These are phyloP conservation scores for Sugiyamaella neomexicana DNA, from an alignment of 1,139 yeast genomes.

Conservation along the genomic window DNA sequence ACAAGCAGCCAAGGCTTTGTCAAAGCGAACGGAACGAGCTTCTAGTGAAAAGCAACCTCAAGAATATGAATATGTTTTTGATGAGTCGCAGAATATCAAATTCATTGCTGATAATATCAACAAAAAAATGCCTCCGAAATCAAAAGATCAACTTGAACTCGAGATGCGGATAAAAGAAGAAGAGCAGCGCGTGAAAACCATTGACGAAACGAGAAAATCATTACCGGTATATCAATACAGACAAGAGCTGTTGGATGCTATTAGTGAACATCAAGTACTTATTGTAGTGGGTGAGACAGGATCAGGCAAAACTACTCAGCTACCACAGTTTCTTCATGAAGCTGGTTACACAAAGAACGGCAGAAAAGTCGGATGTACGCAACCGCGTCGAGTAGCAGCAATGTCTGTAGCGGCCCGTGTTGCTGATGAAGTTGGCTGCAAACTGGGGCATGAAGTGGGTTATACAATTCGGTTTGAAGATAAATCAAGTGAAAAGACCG, in stretches of 20 bases:
- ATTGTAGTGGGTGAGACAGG: constrained; percentile 97
- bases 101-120: constrained; percentile 51
- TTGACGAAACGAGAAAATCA: constrained; percentile 55
- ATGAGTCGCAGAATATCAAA: constrained; percentile 69
- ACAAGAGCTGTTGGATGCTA: constrained; percentile 60
- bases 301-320: constrained; percentile 94
- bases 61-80: constrained; percentile 80
- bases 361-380: constrained; percentile 79
- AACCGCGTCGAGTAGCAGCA: constrained; percentile 95
- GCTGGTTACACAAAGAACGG: constrained; percentile 66
- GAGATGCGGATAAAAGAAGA: constrained; percentile 44
- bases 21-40: constrained; percentile 6
- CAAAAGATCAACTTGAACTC: constrained; percentile 37
- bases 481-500: constrained; percentile 59
- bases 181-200: constrained; percentile 45
- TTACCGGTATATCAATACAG: constrained; percentile 77
- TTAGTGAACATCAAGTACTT: constrained; percentile 66
- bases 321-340: constrained; percentile 85
- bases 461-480: constrained; percentile 88
- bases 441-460: constrained; percentile 79
- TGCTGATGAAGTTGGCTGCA: constrained; percentile 76
- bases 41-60: constrained; percentile 39
- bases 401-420: constrained; percentile 91
- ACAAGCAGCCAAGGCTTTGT: constrained; percentile 54
- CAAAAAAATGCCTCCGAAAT: constrained; percentile 22